These are phyloP conservation scores for Naganishia vaughanmartiniae DNA, from an alignment of 768 basidiomycete species.

Conservation along the genomic window DNA sequence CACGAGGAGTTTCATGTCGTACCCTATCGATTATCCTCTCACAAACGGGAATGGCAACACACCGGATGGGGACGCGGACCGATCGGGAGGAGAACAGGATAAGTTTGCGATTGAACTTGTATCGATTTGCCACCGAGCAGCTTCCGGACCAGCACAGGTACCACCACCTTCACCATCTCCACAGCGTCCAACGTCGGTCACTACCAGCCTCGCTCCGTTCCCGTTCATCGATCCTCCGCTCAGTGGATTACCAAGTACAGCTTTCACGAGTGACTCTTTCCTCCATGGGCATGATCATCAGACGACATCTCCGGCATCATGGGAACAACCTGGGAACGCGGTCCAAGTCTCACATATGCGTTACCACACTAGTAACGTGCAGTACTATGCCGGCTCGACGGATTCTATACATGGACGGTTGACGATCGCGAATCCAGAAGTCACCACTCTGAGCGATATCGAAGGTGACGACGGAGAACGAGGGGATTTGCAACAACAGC, in stretches of 20 bases:
- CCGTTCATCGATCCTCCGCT: conserved; percentile 2
- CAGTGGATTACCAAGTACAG: conserved; percentile 10
- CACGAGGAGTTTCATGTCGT: conserved; percentile 22
- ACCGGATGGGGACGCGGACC: background rate
- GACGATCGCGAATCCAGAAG: background rate
- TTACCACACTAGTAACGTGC: background rate
- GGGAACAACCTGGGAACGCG: background rate
- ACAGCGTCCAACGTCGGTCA: background rate
- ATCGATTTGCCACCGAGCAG: background rate
- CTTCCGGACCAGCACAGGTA: background rate
- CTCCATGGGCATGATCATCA: background rate
- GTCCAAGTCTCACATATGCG: background rate
- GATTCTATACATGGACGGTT: background rate
- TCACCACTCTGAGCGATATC: background rate
- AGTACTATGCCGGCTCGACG: background rate
- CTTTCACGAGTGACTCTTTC: conserved; percentile 10
- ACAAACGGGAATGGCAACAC: background rate
- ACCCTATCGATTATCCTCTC: conserved; percentile 10
- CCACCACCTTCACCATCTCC: conserved; percentile 19
- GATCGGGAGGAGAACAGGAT: background rate
- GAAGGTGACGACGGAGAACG: background rate
- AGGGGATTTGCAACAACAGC: too few relatives aligned
- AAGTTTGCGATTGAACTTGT: background rate
- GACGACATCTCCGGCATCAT: conserved; percentile 4
- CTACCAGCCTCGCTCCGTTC: conserved; percentile 3